Percentiles rank a stretch among this genome's conserved stretches.
phyloP scores from a whole-genome alignment of 345 rosid species.

The Nephelium lappaceum region DNA sequence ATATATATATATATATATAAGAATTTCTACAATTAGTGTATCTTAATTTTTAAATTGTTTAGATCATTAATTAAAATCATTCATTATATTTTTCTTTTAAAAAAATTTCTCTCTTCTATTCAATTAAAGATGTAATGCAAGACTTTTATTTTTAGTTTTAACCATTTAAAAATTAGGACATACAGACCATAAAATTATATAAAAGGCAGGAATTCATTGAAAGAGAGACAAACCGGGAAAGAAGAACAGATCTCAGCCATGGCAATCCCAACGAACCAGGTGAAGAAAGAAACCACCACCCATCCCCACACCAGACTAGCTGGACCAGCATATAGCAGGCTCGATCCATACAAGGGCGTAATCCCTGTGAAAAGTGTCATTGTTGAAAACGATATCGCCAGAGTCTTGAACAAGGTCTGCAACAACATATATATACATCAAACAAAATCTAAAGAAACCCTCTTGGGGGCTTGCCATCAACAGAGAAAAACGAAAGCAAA shows the following conservation, averaged over 20 bases:
- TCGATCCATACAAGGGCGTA: conserved; percentile 61
- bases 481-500: not conserved
- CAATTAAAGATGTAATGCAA: no score
- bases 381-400: conserved; percentile 65
- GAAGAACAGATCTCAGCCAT: conserved; percentile 76
- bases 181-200: no score
- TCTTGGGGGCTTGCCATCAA: not conserved
- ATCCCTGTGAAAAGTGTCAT: conserved; percentile 71
- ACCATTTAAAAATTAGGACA: no score
- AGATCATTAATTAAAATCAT: no score
- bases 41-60: no score
- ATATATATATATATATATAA: no score
- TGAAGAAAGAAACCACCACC: conserved; percentile 66
- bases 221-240: conserved; percentile 43
- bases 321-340: conserved; percentile 62
- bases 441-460: not conserved
- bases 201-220: not conserved
- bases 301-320: conserved; percentile 72
- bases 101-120: no score
- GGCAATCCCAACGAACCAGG: conserved; percentile 62
- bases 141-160: no score
- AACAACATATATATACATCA: not conserved
- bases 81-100: no score
- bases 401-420: conserved; percentile 64
- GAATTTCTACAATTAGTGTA: no score